Evolutionary conservation across 768 basidiomycete species (phyloP), one percentile per base, ranked within the genome.

Genomic region (Xerocomellus chrysenteron): DNA sequence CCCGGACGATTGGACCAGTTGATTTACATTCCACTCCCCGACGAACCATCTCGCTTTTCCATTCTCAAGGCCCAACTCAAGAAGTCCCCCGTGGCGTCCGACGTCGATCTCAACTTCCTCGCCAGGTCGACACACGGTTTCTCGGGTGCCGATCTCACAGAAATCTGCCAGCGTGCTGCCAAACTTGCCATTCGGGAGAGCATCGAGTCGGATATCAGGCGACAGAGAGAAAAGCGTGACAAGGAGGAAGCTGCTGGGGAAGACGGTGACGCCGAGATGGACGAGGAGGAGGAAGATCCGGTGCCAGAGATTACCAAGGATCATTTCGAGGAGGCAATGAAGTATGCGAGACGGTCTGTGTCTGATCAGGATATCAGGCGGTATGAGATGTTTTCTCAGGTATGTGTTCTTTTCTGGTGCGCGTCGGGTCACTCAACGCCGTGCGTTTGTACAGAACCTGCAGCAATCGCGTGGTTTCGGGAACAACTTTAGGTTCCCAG

Each of bases 131-230:
- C 96, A 14, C 93, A 98, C 66, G 97, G 97, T 13, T 99, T 89
- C 86, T 98, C 96, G 68, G 97, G 97, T 86, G 97, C 97, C 54
- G 97, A 99, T 84, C 78, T 98, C 63, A 96, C 96, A n/a, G 97
- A 98, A 74, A 96, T 99, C 67, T 98, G 96, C 72, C 96, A 98
- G 75, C 86, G 97, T 49, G 88, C 97, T 5, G 95, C 95, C 53
- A 99, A 99, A 78, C 80, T 98, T 52, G 96, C 96, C 1, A 99
- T 99, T 68, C 84, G 96, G 28, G 92, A 90, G 74, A 90, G 87
- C 55, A 99, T 99, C 64, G 95, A 98, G 66, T 75, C 91, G 8
- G 97, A 99, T 74, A 90, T 99, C 67, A 78, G 86, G 62, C 75
- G 65, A 55, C 82, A 86, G 39, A 80, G 95, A 54, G 96, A 92